Evolutionary conservation across 2,329 filamentous ascomycete species (phyloP).

Genomic region (Dactylellina sp.): DNA sequence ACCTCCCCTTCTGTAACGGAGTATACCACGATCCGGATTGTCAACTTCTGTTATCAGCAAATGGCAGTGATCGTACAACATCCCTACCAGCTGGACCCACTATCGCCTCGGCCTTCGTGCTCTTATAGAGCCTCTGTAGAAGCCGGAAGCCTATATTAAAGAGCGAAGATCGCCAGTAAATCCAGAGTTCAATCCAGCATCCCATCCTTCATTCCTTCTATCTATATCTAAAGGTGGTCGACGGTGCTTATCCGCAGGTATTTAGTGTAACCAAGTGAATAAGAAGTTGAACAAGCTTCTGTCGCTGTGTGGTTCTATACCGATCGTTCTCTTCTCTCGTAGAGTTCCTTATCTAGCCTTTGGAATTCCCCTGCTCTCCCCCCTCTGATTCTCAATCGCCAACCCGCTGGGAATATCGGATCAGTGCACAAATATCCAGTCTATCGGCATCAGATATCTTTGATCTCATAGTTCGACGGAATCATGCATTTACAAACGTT

Average conservation of each 20-base stretch:
- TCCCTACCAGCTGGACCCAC: conserved; percentile 24
- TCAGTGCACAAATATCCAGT: conserved; percentile 20
- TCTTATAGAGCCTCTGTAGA: conserved; percentile 19
- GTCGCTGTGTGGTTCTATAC: conserved; percentile 26
- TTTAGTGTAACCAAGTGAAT: conserved; percentile 45
- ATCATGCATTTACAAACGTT: conserved; percentile 55
- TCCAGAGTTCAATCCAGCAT: conserved; percentile 38
- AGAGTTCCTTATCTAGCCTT: conserved; percentile 34
- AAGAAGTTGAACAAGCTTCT: conserved; percentile 36
- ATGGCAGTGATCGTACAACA: conserved; percentile 47
- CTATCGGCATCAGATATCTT: conserved; percentile 7
- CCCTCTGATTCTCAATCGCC: not conserved
- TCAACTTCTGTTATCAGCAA: conserved; percentile 54
- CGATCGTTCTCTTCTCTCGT: not conserved
- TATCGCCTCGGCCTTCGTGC: conserved; percentile 29
- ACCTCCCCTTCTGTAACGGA: conserved; percentile 37
- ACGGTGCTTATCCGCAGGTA: conserved; percentile 34
- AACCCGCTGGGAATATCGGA: conserved; percentile 15
- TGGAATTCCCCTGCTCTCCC: conserved; percentile 30
- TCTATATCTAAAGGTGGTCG: conserved; percentile 19
- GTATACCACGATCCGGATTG: conserved; percentile 25
- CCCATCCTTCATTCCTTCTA: conserved; percentile 32
- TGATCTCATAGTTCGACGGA: conserved; percentile 27
- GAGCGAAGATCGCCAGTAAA: conserved; percentile 40
- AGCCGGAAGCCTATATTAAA: conserved; percentile 45